Evolutionary conservation across 2,329 filamentous ascomycete species (phyloP).

Genomic region (Phyllosticta citrichinensis): DNA sequence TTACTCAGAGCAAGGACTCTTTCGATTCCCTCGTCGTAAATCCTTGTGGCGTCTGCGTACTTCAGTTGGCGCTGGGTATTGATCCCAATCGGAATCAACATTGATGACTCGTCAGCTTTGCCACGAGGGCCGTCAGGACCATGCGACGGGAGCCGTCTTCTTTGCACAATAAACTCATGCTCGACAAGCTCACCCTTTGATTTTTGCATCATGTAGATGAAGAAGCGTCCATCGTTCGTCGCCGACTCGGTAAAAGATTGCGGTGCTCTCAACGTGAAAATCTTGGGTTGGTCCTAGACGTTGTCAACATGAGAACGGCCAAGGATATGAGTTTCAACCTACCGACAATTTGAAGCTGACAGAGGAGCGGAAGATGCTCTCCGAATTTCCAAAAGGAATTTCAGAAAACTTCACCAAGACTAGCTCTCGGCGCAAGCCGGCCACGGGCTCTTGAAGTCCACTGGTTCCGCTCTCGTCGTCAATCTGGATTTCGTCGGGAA

Average conservation of each 20-base stretch:
- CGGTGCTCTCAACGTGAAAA: conserved; percentile 23
- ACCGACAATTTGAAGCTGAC: conserved; percentile 13
- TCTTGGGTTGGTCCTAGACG: conserved; percentile 15
- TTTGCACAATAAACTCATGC: conserved; percentile 26
- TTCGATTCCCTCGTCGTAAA: conserved; percentile 23
- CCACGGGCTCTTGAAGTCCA: conserved; percentile 21
- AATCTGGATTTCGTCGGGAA: conserved; percentile 28
- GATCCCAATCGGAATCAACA: conserved; percentile 25
- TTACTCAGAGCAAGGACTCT: conserved; percentile 21
- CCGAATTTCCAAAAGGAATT: conserved; percentile 16
- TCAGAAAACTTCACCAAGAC: conserved; percentile 27
- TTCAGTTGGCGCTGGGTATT: conserved; percentile 18
- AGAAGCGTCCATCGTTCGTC: conserved; percentile 22
- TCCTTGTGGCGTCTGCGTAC: conserved; percentile 22
- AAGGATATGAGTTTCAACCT: conserved; percentile 1
- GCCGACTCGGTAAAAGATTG: conserved; percentile 27
- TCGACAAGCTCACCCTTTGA: conserved; percentile 24
- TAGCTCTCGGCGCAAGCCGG: conserved; percentile 30
- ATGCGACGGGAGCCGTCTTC: conserved; percentile 24
- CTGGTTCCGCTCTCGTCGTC: conserved; percentile 19
- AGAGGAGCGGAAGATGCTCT: conserved; percentile 9
- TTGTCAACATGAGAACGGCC: background rate
- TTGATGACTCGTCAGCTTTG: conserved; percentile 16
- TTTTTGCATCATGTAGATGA: conserved; percentile 27
- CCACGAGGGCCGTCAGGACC: conserved; percentile 16